Base-by-base conservation (phyloP, 805 yeast species). In the Yamadazyma philogaea region DNA sequence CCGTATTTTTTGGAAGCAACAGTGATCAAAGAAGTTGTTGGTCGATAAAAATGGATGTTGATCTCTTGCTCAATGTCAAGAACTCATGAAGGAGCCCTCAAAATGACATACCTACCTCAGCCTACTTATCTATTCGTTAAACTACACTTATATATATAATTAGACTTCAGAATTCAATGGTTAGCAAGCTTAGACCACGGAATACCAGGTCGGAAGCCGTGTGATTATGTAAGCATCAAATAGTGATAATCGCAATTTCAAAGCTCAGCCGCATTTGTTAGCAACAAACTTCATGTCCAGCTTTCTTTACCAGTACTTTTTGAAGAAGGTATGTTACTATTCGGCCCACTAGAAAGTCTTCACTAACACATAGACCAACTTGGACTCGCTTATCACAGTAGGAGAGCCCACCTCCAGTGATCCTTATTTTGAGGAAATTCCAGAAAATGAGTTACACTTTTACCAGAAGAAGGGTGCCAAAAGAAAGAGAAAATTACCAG, bases 371-470 rank as follows among this genome's bases (percentile, higher is more conserved):
- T 30, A 49, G 55, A 49, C 53, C 12, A 46, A 52, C 18, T 42
- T 55, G 7, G 56, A 53, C 18, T 48, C 51, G 15, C 42, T 66
- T 6, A 44, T 63, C 17, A 46, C 47, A 7, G 53, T 64, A 32
- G 73, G 71, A 1, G 42, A 28, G 6, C 28, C 38, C 7, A 55
- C 51, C 3, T 51, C 50, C 0, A 59, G 58, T 19, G 74, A 68
- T 41, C 73, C 73, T 7, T 68, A 67, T 43, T 65, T 62, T 41
- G 74, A 68, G 47, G 63, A 59, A 12, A 66, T 68, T 18, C 74
- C 74, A 4, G 63, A 56, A 7, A 47, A 60, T 26, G 74, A 68
- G 36, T 59, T 68, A 42, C 70, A 66, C 43, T 68, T 68, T 45
- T 68, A 68, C 48, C 74, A 68, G 47, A 53, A 54, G 16, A 59